Evolutionary conservation across 345 rosid species (phyloP).

Genomic region (Eutrema yunnanense): DNA sequence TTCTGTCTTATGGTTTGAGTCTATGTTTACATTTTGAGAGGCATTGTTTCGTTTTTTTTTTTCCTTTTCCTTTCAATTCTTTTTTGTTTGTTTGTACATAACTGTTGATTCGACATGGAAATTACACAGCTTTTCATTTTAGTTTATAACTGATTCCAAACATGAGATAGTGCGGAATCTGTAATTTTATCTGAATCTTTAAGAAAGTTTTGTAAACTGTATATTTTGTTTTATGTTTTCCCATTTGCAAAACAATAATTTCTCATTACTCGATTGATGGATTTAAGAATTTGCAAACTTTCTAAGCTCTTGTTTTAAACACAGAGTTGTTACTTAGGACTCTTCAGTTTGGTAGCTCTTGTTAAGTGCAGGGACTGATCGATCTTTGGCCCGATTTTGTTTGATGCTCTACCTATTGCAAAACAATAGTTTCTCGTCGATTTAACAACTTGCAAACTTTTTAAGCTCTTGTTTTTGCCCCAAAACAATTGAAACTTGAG

Average conservation of each 20-base stretch:
- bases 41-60: slow-evolving; percentile 1
- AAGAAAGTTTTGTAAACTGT: not conserved
- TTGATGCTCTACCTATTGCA: too few species aligned
- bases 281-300: not conserved
- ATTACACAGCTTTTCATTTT: not conserved
- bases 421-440: not conserved
- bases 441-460: not conserved
- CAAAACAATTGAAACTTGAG: too few species aligned
- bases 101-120: not conserved
- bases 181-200: not conserved
- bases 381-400: too few species aligned
- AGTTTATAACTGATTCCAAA: not conserved
- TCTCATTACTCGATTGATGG: not conserved
- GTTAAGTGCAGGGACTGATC: too few species aligned
- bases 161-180: not conserved
- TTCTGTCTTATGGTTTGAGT: not conserved
- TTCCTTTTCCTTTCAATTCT: not conserved
- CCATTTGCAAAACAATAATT: not conserved
- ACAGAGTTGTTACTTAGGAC: not conserved
- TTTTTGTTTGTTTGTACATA: slow-evolving; percentile 2
- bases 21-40: not conserved
- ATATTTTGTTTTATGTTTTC: not conserved
- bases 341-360: too few species aligned
- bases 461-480: too few species aligned
- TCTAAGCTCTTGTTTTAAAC: not conserved